These are phyloP conservation scores for Solanum dulcamara DNA, from an alignment of 257 asterid genomes.

Conservation along the genomic window DNA sequence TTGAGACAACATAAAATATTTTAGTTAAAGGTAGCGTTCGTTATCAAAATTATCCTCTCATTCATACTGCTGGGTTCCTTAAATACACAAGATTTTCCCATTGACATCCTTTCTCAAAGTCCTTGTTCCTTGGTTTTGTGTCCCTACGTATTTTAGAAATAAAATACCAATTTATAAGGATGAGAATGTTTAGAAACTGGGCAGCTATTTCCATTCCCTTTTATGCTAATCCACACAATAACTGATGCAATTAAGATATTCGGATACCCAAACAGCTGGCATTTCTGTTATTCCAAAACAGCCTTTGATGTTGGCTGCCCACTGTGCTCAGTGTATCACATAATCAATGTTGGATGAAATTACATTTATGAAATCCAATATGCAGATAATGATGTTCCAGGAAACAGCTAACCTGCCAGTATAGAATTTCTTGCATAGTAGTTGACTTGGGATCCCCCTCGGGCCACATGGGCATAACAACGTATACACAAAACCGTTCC, in stretches of 20 bases:
- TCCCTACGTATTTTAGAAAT: background rate
- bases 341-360: background rate
- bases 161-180: background rate
- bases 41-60: background rate
- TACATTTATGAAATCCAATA: background rate
- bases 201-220: background rate
- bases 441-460: slow-evolving; percentile 78
- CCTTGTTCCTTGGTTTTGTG: background rate
- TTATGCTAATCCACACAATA: background rate
- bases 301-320: background rate
- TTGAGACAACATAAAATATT: background rate
- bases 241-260: background rate
- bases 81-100: background rate
- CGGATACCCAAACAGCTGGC: background rate
- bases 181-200: background rate
- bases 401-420: slow-evolving; percentile 62
- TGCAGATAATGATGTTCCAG: background rate
- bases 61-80: background rate
- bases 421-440: slow-evolving; percentile 82
- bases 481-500: slow-evolving; percentile 70
- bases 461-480: slow-evolving; percentile 92
- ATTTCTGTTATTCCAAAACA: background rate
- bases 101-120: background rate
- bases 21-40: background rate
- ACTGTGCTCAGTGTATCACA: background rate